Conservation (phyloP, 148 eudicot species). For the Selenicereus undatus region DNA sequence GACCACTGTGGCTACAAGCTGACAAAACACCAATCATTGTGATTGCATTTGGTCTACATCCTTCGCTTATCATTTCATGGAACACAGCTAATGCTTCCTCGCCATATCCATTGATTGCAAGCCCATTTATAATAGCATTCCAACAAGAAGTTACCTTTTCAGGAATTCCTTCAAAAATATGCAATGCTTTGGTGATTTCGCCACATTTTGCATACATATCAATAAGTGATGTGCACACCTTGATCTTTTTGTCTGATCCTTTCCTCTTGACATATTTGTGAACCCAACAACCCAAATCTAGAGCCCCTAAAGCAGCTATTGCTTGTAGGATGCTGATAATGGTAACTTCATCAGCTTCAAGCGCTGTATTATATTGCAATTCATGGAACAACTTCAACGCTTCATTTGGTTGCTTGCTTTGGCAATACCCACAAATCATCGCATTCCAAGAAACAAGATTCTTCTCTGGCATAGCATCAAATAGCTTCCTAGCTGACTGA, state of each 20-base stretch:
- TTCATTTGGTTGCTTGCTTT: slow-evolving; percentile 55
- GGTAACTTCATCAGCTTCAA: slow-evolving; percentile 71
- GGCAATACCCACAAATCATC: slow-evolving; percentile 73
- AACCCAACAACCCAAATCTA: slow-evolving; percentile 71
- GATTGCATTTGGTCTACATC: slow-evolving; percentile 52
- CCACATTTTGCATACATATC: slow-evolving; percentile 92
- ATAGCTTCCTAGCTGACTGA: slow-evolving; percentile 44
- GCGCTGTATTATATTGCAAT: slow-evolving; percentile 36
- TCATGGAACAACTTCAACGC: slow-evolving; percentile 53
- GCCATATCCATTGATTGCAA: slow-evolving; percentile 68
- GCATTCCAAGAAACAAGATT: slow-evolving; percentile 73
- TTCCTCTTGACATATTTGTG: slow-evolving; percentile 55
- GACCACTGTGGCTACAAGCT: slow-evolving; percentile 84
- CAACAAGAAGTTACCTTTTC: slow-evolving; percentile 54
- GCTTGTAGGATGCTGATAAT: slow-evolving; percentile 75
- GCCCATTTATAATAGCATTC: slow-evolving; percentile 81
- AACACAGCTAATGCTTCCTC: slow-evolving; percentile 58
- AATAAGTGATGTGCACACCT: slow-evolving; percentile 66
- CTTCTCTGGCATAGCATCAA: slow-evolving; percentile 62
- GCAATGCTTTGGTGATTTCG: slow-evolving; percentile 53
- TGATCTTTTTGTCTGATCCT: slow-evolving; percentile 46
- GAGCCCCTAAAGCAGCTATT: slow-evolving; percentile 74
- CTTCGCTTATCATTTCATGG: slow-evolving; percentile 45
- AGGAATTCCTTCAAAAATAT: slow-evolving; percentile 39
- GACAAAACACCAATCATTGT: slow-evolving; percentile 73